Evolutionary conservation across 805 yeast species (phyloP), one percentile per base, ranked within the genome.

Genomic region (Ogataea ramenticola): DNA sequence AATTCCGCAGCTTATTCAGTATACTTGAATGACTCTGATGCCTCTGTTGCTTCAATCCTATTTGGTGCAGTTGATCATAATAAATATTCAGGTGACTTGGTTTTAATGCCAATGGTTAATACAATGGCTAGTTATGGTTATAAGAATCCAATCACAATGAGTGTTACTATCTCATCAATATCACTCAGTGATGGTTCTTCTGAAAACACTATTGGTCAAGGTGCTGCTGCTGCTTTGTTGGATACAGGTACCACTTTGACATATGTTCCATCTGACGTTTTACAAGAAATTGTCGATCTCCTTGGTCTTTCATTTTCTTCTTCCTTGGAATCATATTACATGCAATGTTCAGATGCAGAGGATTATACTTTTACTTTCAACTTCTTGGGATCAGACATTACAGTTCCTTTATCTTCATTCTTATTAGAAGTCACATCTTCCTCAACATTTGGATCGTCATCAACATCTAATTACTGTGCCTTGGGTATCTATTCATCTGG

Each of bases 21-120:
- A 44, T 83, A 67, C 53, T 67, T 86, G 59, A 74, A 79, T 51
- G 61, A 64, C 3, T 51, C 57, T 19, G 61, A 62, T 31, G 64
- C 75, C 0, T 39, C 53, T 4, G 47, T 65, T 1, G 90, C 88
- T 6, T 61, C 70, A n/a, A 66, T 84, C 19, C 58, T 84, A 40
- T 85, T 85, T 65, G 91, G 93, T 40, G 93, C 82, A 27, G 72
- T 80, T 24, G 91, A 84, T 54, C 75, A 72, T 46, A 70, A 76
- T 33, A 82, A 82, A 61, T 81, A 76, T 57, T 43, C 61, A 0
- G 89, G 88, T 15, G 49, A 58, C 27, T 57, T 81, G 32, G 58
- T 67, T 29, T 62, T 77, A 1, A 57, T 82, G 8, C 81, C 82
- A 24, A 50, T 79, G 35, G 65, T 77, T 47, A 79, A 79, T 59